Conservation (phyloP, 345 rosid genomes). For the Eucalyptus cladocalyx region DNA sequence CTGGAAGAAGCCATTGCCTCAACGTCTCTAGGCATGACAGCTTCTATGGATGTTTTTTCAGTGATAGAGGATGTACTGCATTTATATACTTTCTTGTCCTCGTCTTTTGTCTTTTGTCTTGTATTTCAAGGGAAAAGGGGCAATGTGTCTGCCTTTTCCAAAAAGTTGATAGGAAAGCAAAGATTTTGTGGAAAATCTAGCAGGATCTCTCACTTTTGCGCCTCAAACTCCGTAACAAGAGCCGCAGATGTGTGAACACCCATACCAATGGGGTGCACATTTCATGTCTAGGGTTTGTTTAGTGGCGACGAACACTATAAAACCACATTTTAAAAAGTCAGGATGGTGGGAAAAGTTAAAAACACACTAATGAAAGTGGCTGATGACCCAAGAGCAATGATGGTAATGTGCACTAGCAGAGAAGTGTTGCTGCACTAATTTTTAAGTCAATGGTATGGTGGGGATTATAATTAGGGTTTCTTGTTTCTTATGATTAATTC, state of each 20-base stretch:
- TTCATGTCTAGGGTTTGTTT: not conserved
- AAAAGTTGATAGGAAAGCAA: not conserved
- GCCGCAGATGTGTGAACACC: not conserved
- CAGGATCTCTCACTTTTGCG: not conserved
- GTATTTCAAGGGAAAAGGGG: not conserved
- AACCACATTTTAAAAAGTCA: not conserved
- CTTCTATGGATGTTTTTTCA: not conserved
- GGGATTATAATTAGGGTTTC: not conserved
- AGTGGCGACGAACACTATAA: not conserved
- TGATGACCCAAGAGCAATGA: not conserved
- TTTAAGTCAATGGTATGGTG: not conserved
- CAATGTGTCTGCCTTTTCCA: not conserved
- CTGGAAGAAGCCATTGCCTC: slow-evolving; percentile 2
- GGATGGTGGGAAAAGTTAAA: not conserved
- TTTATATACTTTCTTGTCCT: not conserved
- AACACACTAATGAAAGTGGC: not conserved
- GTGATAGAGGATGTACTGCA: not conserved
- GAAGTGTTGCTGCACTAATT: not conserved
- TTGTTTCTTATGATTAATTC: not conserved
- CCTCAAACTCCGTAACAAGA: not conserved
- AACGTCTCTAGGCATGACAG: not conserved
- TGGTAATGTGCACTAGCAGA: not conserved
- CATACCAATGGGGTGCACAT: not conserved
- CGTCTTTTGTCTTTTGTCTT: not conserved
- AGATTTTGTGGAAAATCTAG: not conserved